Conservation (phyloP, 352 stramenopile species). For the Phytopythium boreale region DNA sequence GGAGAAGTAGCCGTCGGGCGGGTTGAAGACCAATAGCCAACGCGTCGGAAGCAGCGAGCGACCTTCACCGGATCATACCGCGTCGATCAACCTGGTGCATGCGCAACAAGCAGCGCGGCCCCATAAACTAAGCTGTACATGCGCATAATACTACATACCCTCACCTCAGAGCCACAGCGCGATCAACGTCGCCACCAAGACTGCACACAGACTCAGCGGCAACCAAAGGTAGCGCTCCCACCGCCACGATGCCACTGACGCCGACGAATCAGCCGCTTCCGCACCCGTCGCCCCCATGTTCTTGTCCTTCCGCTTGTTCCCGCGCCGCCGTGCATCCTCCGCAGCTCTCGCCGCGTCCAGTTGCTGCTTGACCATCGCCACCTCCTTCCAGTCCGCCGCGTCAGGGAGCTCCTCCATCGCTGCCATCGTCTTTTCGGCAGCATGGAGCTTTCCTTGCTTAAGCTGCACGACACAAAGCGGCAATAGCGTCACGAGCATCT, state of each 20-base stretch:
- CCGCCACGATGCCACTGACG: not conserved
- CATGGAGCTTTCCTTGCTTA: constrained; percentile 27
- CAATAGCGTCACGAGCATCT: constrained; percentile 43
- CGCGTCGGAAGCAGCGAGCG: not conserved
- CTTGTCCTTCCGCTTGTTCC: not conserved
- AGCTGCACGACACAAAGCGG: constrained; percentile 57
- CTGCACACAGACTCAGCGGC: constrained; percentile 5
- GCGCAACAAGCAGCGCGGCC: not conserved
- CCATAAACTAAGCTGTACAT: not conserved
- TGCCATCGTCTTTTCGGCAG: constrained; percentile 32
- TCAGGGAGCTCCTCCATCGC: constrained; percentile 40
- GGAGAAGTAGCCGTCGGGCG: not conserved
- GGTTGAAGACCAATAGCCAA: too few species aligned
- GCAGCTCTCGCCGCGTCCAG: constrained; percentile 16
- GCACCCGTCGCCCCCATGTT: not conserved
- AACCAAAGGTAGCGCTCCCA: constrained; percentile 7
- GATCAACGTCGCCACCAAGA: constrained; percentile 9
- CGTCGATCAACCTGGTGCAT: not conserved
- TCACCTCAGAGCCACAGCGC: constrained; percentile 4
- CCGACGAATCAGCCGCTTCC: not conserved
- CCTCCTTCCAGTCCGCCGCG: constrained; percentile 25
- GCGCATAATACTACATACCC: constrained; percentile 1
- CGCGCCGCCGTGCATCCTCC: not conserved
- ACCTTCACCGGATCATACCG: not conserved
- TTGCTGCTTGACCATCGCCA: constrained; percentile 40